phyloP scores from a whole-genome alignment of 2,329 filamentous ascomycete genomes.

The Sporothrix brasiliensis region DNA sequence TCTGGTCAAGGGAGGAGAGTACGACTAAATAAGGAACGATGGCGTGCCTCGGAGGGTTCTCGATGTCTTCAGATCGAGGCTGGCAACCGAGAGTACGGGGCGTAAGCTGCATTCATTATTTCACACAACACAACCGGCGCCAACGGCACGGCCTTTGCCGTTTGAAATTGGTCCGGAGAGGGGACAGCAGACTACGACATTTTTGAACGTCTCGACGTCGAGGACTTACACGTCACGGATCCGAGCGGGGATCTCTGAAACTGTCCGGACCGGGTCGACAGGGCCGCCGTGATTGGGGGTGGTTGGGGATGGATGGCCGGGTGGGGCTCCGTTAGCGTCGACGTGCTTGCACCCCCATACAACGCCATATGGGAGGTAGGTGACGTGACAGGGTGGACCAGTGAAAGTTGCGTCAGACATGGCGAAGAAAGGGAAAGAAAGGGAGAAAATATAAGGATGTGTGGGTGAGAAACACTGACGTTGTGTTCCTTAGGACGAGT shows the following conservation, averaged over 20 bases:
- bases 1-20: neutral
- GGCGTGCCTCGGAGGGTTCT: slow-evolving; percentile 24
- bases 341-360: slow-evolving; percentile 17
- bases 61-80: neutral
- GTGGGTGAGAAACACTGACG: too few relatives aligned
- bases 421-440: neutral
- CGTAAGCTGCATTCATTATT: neutral
- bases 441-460: neutral
- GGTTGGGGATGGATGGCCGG: neutral
- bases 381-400: neutral
- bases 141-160: neutral
- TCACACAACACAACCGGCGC: neutral
- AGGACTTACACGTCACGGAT: neutral
- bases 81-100: neutral
- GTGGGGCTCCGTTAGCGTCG: slow-evolving; percentile 4
- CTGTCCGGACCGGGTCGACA: neutral
- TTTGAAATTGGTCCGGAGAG: slow-evolving; percentile 9
- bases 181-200: too few relatives aligned
- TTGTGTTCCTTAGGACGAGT: too few relatives aligned
- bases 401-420: too few relatives aligned
- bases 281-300: neutral
- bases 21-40: slow-evolving; percentile 22
- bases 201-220: too few relatives aligned
- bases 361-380: neutral
- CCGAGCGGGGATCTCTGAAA: slow-evolving; percentile 8